These are phyloP conservation scores for Forsythia viridissima DNA, from an alignment of 257 asterid genomes.

Conservation along the genomic window DNA sequence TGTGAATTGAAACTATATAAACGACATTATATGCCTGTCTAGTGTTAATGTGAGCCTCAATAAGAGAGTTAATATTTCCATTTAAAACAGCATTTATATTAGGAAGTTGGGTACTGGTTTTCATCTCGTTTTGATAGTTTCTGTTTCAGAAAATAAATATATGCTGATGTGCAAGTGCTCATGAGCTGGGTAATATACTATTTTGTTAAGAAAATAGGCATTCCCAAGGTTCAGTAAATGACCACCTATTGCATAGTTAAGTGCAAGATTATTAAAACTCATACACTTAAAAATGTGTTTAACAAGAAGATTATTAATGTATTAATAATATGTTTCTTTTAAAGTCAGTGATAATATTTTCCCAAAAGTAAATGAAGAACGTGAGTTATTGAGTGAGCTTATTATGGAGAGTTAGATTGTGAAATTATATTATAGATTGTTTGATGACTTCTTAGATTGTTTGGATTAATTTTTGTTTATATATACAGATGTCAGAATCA, in stretches of 20 bases:
- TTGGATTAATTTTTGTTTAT: background rate
- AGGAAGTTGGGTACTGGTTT: conserved; percentile 51
- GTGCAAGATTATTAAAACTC: too few relatives aligned
- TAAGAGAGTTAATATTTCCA: conserved; percentile 70
- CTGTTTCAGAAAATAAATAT: too few relatives aligned
- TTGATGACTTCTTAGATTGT: background rate
- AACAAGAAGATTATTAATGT: background rate
- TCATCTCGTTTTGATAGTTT: conserved; percentile 13
- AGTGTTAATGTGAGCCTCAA: conserved; percentile 60
- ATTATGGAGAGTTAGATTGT: background rate
- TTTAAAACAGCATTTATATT: conserved; percentile 56
- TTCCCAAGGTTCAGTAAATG: too few relatives aligned
- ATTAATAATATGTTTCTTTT: too few relatives aligned
- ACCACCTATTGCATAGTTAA: too few relatives aligned
- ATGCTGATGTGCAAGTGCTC: too few relatives aligned
- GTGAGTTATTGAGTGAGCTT: background rate
- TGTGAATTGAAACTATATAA: conserved; percentile 8
- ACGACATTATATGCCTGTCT: conserved; percentile 34
- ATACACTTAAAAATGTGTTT: background rate
- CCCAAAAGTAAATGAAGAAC: background rate
- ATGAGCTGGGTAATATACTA: too few relatives aligned
- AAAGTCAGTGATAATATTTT: background rate
- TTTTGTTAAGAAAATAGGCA: too few relatives aligned
- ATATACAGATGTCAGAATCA: too few relatives aligned
- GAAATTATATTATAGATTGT: background rate